phyloP scores from a whole-genome alignment of 768 basidiomycete species.

The Trametopsis cervina region DNA sequence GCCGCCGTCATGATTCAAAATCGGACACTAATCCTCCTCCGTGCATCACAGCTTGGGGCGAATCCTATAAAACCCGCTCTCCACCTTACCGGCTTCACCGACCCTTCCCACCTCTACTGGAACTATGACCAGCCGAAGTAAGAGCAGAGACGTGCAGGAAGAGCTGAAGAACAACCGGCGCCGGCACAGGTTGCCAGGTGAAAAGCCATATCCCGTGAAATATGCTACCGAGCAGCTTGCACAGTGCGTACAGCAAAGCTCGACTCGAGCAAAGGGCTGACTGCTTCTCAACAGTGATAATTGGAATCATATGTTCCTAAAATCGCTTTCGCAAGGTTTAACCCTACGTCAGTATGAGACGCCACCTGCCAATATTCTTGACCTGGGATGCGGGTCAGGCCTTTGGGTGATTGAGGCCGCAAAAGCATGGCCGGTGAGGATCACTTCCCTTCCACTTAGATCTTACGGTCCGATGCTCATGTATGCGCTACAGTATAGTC shows the following conservation, averaged over 20 bases:
- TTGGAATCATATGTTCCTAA: conserved; percentile 66
- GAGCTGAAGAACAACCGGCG: conserved; percentile 33
- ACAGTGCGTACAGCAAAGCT: conserved; percentile 40
- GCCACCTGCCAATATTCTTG: conserved; percentile 49
- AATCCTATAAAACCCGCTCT: no score
- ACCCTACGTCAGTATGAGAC: conserved; percentile 47
- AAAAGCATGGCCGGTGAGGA: conserved; percentile 53
- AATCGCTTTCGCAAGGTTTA: conserved; percentile 38
- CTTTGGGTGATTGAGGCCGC: conserved; percentile 69
- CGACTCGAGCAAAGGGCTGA: conserved; percentile 4
- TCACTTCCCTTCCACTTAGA: background rate
- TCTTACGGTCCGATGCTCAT: background rate
- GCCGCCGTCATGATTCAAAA: conserved; percentile 8
- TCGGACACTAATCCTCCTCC: background rate
- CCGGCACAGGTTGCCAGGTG: conserved; percentile 38
- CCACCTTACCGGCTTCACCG: no score
- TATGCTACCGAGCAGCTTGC: conserved; percentile 42
- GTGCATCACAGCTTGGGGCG: background rate
- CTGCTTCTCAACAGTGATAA: conserved; percentile 42
- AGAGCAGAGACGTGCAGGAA: conserved; percentile 39
- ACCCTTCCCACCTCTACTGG: background rate
- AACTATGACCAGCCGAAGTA: conserved; percentile 7
- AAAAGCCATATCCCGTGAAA: conserved; percentile 49
- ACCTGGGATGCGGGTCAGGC: conserved; percentile 68
- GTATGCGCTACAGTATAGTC: conserved; percentile 30